Conservation (phyloP, 1,284 basidiomycete genomes). For the Ceratobasidium theobromae region DNA sequence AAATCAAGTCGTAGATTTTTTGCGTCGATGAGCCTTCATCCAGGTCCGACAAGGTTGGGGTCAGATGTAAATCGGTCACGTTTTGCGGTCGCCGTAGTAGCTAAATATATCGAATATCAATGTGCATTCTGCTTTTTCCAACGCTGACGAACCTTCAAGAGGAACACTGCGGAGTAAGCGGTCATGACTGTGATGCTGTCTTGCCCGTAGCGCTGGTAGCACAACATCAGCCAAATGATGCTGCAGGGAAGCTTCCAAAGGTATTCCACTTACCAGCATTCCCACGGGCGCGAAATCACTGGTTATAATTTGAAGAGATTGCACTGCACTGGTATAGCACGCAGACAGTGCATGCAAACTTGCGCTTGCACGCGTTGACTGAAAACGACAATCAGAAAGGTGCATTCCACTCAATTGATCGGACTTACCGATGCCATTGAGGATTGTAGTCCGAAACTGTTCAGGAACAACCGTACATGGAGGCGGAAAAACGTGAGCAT, state of each 20-base stretch:
- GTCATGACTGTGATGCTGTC: conserved; percentile 81
- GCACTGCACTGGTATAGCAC: conserved; percentile 70
- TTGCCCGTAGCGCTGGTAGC: conserved; percentile 69
- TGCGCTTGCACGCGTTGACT: conserved; percentile 49
- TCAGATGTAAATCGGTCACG: conserved; percentile 29
- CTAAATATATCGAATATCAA: conserved; percentile 15
- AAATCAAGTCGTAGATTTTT: conserved; percentile 64
- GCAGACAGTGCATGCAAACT: conserved; percentile 67
- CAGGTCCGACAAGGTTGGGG: conserved; percentile 46
- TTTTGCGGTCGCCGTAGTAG: conserved; percentile 34
- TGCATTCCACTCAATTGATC: neutral
- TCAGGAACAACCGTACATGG: conserved; percentile 74
- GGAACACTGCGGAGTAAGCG: conserved; percentile 75
- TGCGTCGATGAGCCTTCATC: conserved; percentile 54
- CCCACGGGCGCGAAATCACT: conserved; percentile 70
- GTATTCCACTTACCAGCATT: conserved; percentile 61
- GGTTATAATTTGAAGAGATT: conserved; percentile 65
- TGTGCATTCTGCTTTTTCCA: no score
- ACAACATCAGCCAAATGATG: neutral
- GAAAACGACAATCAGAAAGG: neutral
- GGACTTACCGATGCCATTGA: conserved; percentile 56
- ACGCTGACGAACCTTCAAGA: conserved; percentile 58
- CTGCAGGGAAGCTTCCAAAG: neutral
- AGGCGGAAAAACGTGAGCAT: conserved; percentile 73
- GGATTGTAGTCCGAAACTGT: conserved; percentile 73